Base-by-base conservation (phyloP, 768 basidiomycete species). In the Albatrellus ellisii region DNA sequence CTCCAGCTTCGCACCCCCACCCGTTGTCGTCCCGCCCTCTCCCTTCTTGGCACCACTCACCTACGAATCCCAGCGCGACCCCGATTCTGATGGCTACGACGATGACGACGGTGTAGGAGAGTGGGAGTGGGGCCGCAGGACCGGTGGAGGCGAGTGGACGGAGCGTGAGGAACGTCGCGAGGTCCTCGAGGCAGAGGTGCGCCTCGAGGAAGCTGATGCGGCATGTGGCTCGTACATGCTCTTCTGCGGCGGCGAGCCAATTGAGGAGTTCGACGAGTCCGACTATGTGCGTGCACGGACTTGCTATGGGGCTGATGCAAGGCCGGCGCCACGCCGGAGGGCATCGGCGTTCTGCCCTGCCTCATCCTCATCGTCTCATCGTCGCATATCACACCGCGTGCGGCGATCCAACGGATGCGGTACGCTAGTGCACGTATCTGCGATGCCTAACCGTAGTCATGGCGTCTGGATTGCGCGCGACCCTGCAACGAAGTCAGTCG, bases 391-490 rank as follows among this genome's bases (percentile, higher is more conserved):
- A n/a, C n/a, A n/a, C n/a, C 48, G 42, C 41, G n/a, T 44, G 15
- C 40, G 35, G 18, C 55, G 55, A 33, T 63, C 66, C 6, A 79
- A 72, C 44, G 79, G 78, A 0, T 83, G 80, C 47, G 81, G 80
- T 0, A 66, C 76, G 1, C 56, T 79, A 5, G 54, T 83, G 9
- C 79, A 82, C 54, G 46, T 67, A 39, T 60, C 61, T 11, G 79
- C 75, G 15, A 65, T 68, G 7, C 75, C 72, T 2, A 68, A 69
- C n/a, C 62, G 61, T 18, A 62, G 65, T 18, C 64, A 67, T 25
- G 66, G 65, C 20, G 70, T 74, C 4, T 83, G 77, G 77, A 62
- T 70, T 2, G 79, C 77, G 1, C 70, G 67, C 40, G 63, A 64
- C 6, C 55, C 35, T 12, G 75, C 79, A 1, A 60, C 74, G 1